Evolutionary conservation across 2,329 filamentous ascomycete genomes (phyloP).

Genomic region (Thielaviopsis ethacetica): DNA sequence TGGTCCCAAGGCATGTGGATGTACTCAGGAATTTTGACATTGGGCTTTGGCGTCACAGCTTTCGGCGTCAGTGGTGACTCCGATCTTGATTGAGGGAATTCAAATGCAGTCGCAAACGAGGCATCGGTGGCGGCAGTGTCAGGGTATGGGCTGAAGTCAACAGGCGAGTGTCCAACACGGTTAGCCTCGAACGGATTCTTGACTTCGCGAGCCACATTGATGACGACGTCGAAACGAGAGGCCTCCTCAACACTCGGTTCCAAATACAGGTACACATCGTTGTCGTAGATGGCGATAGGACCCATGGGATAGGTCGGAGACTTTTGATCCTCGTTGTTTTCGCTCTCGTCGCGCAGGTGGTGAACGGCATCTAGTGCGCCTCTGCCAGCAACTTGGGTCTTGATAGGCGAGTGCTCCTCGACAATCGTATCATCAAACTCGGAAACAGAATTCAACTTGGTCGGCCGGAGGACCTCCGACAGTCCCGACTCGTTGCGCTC

Average conservation of each 20-base stretch:
- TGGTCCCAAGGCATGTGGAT: constrained; percentile 81
- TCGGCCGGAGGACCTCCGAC: constrained; percentile 40
- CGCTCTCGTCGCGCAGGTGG: constrained; percentile 40
- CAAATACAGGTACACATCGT: constrained; percentile 61
- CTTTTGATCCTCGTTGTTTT: constrained; percentile 63
- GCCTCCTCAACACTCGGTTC: constrained; percentile 69
- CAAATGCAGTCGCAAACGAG: constrained; percentile 24
- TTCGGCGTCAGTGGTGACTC: constrained; percentile 40
- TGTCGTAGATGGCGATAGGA: constrained; percentile 65
- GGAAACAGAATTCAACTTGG: constrained; percentile 23
- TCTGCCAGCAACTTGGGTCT: constrained; percentile 44
- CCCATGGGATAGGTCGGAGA: constrained; percentile 70
- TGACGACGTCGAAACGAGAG: constrained; percentile 61
- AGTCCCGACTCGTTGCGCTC: constrained; percentile 44
- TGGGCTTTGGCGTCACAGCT: constrained; percentile 28
- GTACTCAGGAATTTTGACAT: constrained; percentile 45
- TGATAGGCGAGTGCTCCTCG: constrained; percentile 39
- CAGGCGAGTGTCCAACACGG: constrained; percentile 14
- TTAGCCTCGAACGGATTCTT: constrained; percentile 49
- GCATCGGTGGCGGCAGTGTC: constrained; percentile 42
- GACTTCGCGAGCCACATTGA: constrained; percentile 74
- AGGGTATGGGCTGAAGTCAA: constrained; percentile 26
- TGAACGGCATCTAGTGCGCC: constrained; percentile 32
- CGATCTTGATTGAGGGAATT: constrained; percentile 15
- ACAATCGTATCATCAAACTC: constrained; percentile 18